Evolutionary conservation across 495 filamentous ascomycete genomes (phyloP).

Genomic region (Pyrenula aspistea): DNA sequence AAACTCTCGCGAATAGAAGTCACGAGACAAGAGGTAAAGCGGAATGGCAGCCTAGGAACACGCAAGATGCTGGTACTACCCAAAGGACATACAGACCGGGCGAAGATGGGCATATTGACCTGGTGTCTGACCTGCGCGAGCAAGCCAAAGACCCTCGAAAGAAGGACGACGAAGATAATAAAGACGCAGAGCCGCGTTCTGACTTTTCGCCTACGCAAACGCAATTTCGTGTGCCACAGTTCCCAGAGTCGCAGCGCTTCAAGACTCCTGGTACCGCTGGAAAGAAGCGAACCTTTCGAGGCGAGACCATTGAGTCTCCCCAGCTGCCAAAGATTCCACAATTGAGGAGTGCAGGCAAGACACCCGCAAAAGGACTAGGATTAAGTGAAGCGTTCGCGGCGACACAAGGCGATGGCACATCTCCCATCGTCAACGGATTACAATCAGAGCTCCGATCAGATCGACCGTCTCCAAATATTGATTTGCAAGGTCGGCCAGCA

Average conservation of each 20-base stretch:
- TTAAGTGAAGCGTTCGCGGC: constrained; percentile 39
- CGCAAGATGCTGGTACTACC: constrained; percentile 19
- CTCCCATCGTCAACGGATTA: constrained; percentile 27
- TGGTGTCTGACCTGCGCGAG: constrained; percentile 29
- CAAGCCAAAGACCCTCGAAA: constrained; percentile 8
- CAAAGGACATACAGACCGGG: constrained; percentile 30
- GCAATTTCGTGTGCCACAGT: constrained; percentile 24
- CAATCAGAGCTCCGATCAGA: constrained; percentile 31
- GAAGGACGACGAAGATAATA: constrained; percentile 21
- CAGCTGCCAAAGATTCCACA: constrained; percentile 33
- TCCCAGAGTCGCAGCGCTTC: constrained; percentile 38
- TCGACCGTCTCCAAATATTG: constrained; percentile 39
- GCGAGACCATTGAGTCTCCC: constrained; percentile 22
- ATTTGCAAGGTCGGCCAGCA: constrained; percentile 26
- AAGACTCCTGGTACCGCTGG: constrained; percentile 30
- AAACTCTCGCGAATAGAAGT: constrained; percentile 28
- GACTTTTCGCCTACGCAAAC: constrained; percentile 4
- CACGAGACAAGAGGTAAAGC: constrained; percentile 13
- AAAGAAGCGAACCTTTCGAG: constrained; percentile 19
- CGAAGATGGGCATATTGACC: constrained; percentile 35
- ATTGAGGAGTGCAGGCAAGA: constrained; percentile 24
- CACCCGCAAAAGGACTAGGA: constrained; percentile 13
- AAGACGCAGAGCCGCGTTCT: constrained; percentile 27
- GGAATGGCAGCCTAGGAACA: constrained; percentile 9
- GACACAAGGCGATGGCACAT: constrained; percentile 41